Evolutionary conservation across 2,329 filamentous ascomycete species (phyloP), one percentile per base, ranked within the genome.

Genomic region (Penicillium sp.): DNA sequence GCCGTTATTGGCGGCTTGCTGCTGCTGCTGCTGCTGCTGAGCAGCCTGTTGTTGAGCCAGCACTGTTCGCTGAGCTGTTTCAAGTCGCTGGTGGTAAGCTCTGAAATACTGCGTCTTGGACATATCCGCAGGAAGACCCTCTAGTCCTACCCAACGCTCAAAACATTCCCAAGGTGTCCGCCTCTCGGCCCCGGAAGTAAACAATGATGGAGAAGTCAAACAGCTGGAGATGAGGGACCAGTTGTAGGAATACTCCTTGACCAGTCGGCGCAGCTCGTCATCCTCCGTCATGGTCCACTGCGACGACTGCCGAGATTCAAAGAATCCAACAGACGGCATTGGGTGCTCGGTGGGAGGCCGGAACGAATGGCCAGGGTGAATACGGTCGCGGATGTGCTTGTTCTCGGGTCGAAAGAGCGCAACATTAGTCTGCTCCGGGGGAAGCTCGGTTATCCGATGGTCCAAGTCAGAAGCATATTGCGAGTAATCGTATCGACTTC

Each of bases 111-210:
- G 87, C 0, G 89, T 95, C 73, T 95, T 95, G 15, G 87, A 85
- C 86, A 97, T 95, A 57, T 98, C 93, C 9, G 86, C 82, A 4
- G 93, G 92, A 32, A 96, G 76, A 1, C 91, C 90, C 72, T 97
- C 93, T 10, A 97, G 75, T 59, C 88, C 85, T 47, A 96, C 87
- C 92, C 92, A 98, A 38, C 93, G 82, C 71, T 98, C 93, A 62
- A 98, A 98, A 66, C 93, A 98, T 72, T 98, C 93, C 93, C 93
- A 98, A 0, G 92, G 90, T 2, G 92, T 97, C 42, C 93, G 82
- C 54, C 93, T 81, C 66, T 97, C 92, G 9, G 89, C 84, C 1
- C 89, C 89, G 18, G 91, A 92, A n/a, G 83, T 80, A 64, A 89
- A 95, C 12, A 84, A 68, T 0, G 89, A 95, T 45, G 82, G 83